Evolutionary conservation across 768 basidiomycete species (phyloP).

Genomic region (Kwoniella botswanensis): DNA sequence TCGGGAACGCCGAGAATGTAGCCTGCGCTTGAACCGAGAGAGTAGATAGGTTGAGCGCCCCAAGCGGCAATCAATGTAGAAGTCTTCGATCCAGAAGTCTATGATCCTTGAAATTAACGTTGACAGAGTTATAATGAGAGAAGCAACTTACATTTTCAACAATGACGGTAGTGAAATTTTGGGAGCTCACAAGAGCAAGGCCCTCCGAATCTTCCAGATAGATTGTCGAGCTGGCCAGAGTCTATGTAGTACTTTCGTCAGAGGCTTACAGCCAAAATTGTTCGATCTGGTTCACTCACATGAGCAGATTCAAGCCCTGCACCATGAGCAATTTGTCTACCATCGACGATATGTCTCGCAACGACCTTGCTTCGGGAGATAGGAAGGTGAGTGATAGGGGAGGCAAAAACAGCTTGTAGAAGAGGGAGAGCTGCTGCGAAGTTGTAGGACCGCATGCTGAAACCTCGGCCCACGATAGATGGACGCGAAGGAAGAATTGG

Average conservation of each 20-base stretch:
- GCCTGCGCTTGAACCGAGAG: conserved; percentile 11
- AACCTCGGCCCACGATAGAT: too few species aligned
- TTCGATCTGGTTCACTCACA: conserved; percentile 4
- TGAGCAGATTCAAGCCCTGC: conserved; percentile 5
- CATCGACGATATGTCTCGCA: conserved; percentile 19
- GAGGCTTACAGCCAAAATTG: background rate
- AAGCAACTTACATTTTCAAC: conserved; percentile 15
- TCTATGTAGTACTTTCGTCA: background rate
- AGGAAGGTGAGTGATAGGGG: background rate
- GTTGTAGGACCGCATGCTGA: background rate
- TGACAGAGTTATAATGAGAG: too few species aligned
- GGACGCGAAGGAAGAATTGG: too few species aligned
- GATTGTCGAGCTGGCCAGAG: conserved; percentile 13
- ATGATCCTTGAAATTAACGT: background rate
- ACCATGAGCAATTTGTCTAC: conserved; percentile 15
- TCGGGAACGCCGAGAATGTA: conserved; percentile 21
- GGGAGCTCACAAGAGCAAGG: conserved; percentile 5
- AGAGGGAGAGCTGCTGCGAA: background rate
- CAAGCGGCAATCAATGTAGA: conserved; percentile 20
- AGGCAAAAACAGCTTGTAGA: background rate
- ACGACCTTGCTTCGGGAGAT: background rate
- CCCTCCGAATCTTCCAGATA: conserved; percentile 17
- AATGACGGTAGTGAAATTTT: conserved; percentile 21
- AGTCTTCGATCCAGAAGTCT: conserved; percentile 9
- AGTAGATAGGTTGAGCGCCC: conserved; percentile 24